Evolutionary conservation across 2,329 filamentous ascomycete species (phyloP).

Genomic region (Cladosporium austrohemisphaericum): DNA sequence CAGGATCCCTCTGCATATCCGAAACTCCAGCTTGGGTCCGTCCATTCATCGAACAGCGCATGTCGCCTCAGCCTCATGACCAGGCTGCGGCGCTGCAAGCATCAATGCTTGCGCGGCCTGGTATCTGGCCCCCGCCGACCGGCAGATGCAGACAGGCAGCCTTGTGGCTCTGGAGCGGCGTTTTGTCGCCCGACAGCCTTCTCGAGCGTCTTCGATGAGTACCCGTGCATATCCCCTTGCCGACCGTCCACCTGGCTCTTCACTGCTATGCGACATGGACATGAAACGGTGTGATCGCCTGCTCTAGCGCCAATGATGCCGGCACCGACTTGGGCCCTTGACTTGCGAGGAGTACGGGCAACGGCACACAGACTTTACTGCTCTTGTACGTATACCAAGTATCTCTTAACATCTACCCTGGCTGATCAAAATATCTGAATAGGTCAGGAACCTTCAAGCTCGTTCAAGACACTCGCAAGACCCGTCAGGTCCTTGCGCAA

Average conservation of each 20-base stretch:
- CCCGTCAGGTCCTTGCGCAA: constrained; percentile 20
- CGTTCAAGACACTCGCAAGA: constrained; percentile 14
- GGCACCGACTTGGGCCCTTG: neutral
- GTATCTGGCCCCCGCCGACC: neutral
- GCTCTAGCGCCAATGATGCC: neutral
- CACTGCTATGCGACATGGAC: neutral
- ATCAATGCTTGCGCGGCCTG: constrained; percentile 2
- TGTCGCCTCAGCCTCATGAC: neutral
- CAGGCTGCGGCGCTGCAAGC: neutral
- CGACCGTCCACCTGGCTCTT: neutral
- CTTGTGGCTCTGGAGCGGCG: neutral
- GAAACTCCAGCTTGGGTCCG: neutral
- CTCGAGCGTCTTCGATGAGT: neutral
- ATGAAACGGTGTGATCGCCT: neutral
- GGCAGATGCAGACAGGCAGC: neutral
- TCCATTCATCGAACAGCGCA: neutral
- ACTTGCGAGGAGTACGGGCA: constrained; percentile 2
- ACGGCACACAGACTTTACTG: constrained; percentile 18
- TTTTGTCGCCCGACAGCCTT: too few species aligned
- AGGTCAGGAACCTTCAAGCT: constrained; percentile 16
- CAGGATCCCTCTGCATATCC: constrained; percentile 2
- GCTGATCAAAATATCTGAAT: neutral
- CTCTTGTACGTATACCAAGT: constrained; percentile 20
- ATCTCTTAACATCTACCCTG: too few species aligned
- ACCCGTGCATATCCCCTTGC: too few species aligned